Percentiles rank a stretch among this genome's conserved stretches.
Evolutionary conservation across 805 yeast genomes (phyloP).

Genomic region (Yarrowia divulgata): DNA sequence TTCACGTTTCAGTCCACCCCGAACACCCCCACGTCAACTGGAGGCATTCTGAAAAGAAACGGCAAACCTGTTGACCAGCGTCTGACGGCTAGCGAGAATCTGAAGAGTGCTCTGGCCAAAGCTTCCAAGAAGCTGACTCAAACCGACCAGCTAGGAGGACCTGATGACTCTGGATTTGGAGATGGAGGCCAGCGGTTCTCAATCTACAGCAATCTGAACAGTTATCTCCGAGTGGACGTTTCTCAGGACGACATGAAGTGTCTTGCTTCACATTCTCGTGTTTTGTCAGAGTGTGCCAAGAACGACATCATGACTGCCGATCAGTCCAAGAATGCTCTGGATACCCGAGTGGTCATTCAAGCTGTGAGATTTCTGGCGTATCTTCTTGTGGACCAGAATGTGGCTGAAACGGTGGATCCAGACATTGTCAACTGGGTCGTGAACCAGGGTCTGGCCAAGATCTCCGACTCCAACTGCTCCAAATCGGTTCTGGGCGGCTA

Average conservation of each 20-base stretch:
- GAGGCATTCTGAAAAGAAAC: conserved; percentile 26
- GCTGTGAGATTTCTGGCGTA: conserved; percentile 23
- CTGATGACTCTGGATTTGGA: conserved; percentile 31
- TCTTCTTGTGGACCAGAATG: conserved; percentile 15
- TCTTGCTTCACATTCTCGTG: not conserved
- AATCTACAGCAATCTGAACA: conserved; percentile 26
- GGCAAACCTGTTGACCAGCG: not conserved
- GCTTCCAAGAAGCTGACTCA: conserved; percentile 2
- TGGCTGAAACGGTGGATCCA: conserved; percentile 20
- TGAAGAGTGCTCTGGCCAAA: not conserved
- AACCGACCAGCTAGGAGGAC: conserved; percentile 15
- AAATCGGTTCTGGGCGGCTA: conserved; percentile 31
- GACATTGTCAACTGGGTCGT: conserved; percentile 25
- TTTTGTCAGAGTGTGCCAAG: conserved; percentile 14
- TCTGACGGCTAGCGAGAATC: not conserved
- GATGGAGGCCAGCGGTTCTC: conserved; percentile 31
- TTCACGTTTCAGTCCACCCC: conserved; percentile 20
- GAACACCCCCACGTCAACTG: conserved; percentile 26
- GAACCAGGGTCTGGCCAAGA: conserved; percentile 14
- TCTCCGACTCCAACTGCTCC: conserved; percentile 20
- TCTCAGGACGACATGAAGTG: not conserved
- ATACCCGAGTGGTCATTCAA: conserved; percentile 32
- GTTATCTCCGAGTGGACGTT: not conserved
- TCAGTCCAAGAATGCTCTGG: conserved; percentile 19
- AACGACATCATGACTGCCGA: conserved; percentile 31